These are phyloP conservation scores for Uronychia setigera DNA, from an alignment of 73 alveolate species.

Conservation along the genomic window DNA sequence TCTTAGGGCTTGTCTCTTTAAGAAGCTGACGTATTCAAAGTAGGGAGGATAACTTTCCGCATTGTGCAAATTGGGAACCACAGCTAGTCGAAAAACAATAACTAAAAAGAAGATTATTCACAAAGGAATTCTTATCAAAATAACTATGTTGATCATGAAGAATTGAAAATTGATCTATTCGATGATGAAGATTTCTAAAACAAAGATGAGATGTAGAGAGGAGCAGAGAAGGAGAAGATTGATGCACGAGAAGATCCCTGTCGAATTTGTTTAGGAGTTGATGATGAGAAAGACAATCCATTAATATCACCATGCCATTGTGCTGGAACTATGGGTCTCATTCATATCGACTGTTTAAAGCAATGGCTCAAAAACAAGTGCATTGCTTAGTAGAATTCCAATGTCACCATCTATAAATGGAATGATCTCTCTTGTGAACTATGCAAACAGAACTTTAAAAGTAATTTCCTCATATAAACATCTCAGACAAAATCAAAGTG, in stretches of 20 bases:
- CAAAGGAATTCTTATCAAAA: background rate
- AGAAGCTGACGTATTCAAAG: background rate
- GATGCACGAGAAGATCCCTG: slow-evolving; percentile 48
- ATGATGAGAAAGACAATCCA: slow-evolving; percentile 75
- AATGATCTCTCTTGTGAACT: slow-evolving; percentile 56
- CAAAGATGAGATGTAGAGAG: background rate
- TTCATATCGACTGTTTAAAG: slow-evolving; percentile 81
- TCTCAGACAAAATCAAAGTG: background rate
- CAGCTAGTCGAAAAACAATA: background rate
- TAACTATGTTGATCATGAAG: no score
- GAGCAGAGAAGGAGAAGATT: slow-evolving; percentile 34
- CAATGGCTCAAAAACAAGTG: slow-evolving; percentile 77
- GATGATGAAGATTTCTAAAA: background rate
- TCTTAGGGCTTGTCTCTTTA: background rate
- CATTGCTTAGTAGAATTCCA: slow-evolving; percentile 13
- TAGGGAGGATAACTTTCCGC: background rate
- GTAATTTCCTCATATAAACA: background rate
- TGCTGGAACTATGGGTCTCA: slow-evolving; percentile 82
- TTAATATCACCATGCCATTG: slow-evolving; percentile 90
- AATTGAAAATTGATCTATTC: no score
- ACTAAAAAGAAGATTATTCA: background rate
- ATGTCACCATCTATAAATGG: slow-evolving; percentile 41
- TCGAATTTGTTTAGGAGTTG: slow-evolving; percentile 80
- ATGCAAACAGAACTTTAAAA: slow-evolving; percentile 22
- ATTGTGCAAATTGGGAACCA: background rate